Conservation (phyloP, 257 asterid species). For the Solanum peruvianum region DNA sequence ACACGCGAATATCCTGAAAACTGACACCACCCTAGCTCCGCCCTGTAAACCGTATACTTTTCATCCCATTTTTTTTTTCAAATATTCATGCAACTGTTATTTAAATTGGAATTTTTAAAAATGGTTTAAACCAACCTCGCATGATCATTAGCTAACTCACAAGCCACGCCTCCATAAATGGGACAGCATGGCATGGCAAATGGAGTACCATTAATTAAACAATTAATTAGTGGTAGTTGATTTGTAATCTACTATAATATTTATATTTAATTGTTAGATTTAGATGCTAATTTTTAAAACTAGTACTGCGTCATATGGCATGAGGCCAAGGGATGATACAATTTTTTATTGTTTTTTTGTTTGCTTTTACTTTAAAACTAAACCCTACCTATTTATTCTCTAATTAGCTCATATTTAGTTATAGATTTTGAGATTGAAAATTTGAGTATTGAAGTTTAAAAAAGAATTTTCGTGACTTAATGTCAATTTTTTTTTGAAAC, state of each 20-base stretch:
- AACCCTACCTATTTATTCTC: background rate
- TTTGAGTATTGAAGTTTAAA: background rate
- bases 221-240: background rate
- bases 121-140: background rate
- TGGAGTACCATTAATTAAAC: background rate
- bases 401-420: background rate
- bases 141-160: background rate
- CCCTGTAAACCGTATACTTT: background rate
- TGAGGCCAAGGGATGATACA: background rate
- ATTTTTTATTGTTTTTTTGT: background rate
- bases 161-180: background rate
- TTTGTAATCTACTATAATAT: background rate
- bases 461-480: background rate
- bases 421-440: rapidly evolving
- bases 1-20: background rate
- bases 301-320: background rate
- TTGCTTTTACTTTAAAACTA: background rate
- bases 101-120: background rate
- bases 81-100: background rate
- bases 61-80: background rate
- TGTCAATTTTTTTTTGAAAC: background rate
- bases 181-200: background rate
- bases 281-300: background rate
- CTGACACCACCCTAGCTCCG: background rate
- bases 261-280: background rate